These are phyloP conservation scores for Taiozyma onychis DNA, from an alignment of 1,139 yeast genomes.

Conservation along the genomic window DNA sequence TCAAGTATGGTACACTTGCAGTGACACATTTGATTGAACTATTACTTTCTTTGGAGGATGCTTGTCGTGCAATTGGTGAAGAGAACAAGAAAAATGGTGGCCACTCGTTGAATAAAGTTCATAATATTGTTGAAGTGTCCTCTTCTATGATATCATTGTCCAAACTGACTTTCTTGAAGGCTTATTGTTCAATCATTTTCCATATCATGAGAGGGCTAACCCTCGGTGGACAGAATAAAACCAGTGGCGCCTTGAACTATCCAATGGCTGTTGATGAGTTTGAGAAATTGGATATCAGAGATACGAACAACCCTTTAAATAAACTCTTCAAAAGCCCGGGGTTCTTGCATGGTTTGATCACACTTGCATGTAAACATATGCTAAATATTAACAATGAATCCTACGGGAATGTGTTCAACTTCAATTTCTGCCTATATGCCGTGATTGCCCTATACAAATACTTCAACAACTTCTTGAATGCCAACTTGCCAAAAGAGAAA, in stretches of 20 bases:
- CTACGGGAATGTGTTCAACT: constrained; percentile 12
- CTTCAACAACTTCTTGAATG: constrained; percentile 9
- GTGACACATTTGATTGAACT: constrained; percentile 18
- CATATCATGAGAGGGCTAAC: constrained; percentile 7
- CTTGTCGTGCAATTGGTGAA: constrained; percentile 3
- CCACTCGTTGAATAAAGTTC: not conserved
- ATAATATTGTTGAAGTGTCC: constrained; percentile 14
- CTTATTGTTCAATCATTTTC: constrained; percentile 12
- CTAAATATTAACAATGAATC: constrained; percentile 13
- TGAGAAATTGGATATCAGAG: constrained; percentile 13
- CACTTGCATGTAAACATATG: constrained; percentile 11
- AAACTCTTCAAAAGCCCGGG: constrained; percentile 13
- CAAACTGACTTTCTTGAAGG: constrained; percentile 11
- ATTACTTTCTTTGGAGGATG: constrained; percentile 10
- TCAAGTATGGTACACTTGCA: constrained; percentile 17
- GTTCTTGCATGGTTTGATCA: constrained; percentile 11
- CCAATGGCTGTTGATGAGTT: constrained; percentile 7
- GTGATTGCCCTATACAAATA: constrained; percentile 13
- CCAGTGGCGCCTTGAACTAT: not conserved
- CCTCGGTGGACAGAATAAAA: not conserved
- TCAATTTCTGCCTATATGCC: constrained; percentile 10
- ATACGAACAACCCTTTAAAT: constrained; percentile 5
- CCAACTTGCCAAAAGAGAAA: constrained; percentile 9
- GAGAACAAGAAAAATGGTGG: constrained; percentile 1
- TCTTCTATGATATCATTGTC: constrained; percentile 9